phyloP scores from a whole-genome alignment of 129 eudicot genomes.

The Daucus carota region DH1_v3.0 NC_030381.2:53043001-53043500 shows the following conservation, averaged over 20 bases:
- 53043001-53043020: neutral
- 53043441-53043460: constrained; percentile 82
- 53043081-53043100: neutral
- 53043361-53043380: constrained; percentile 83
- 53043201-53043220: constrained; percentile 38
- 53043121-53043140: neutral
- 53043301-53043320: constrained; percentile 28
- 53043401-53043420: constrained; percentile 99
- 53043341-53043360: constrained; percentile 95
- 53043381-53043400: constrained; percentile 65
- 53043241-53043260: constrained; percentile 81
- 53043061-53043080: neutral
- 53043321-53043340: constrained; percentile 68
- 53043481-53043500: constrained; percentile 99
- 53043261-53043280: constrained; percentile 47
- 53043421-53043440: constrained; percentile 85
- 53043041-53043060: neutral
- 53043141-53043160: no score
- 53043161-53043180: neutral
- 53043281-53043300: constrained; percentile 33
- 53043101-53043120: neutral
- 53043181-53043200: constrained; percentile 26
- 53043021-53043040: neutral
- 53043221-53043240: constrained; percentile 66
- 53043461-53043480: constrained; percentile 95